phyloP scores from a whole-genome alignment of 345 rosid species.

The Dipteronia sinensis region DNA sequence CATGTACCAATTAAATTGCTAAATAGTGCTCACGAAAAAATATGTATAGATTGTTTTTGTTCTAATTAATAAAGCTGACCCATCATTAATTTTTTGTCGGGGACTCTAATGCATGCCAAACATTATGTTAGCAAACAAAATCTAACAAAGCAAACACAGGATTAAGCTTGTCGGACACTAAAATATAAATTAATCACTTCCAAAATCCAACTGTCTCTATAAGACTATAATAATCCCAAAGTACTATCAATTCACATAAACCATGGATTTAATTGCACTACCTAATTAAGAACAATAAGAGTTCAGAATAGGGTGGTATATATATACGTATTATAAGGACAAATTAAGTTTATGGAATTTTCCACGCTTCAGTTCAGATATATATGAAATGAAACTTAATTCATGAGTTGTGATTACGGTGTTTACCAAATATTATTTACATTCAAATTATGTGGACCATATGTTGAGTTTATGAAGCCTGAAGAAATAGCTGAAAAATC shows the following conservation, averaged over 20 bases:
- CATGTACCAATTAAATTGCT: slow-evolving; percentile 1
- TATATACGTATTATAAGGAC: too few relatives aligned
- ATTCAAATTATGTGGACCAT: too few relatives aligned
- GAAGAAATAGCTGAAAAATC: too few relatives aligned
- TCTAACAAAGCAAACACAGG: neutral
- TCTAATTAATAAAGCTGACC: slow-evolving; percentile 17
- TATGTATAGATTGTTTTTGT: too few relatives aligned
- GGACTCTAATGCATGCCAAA: slow-evolving; percentile 20
- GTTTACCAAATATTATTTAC: too few relatives aligned
- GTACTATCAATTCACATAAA: neutral
- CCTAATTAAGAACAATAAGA: neutral
- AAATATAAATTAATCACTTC: neutral
- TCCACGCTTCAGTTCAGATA: too few relatives aligned
- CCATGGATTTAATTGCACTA: neutral
- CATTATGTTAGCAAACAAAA: slow-evolving; percentile 19
- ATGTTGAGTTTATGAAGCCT: too few relatives aligned
- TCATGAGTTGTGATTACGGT: too few relatives aligned
- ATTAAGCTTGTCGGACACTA: slow-evolving; percentile 9
- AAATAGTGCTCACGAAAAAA: neutral
- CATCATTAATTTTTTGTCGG: slow-evolving; percentile 56
- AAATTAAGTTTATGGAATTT: too few relatives aligned
- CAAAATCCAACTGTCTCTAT: neutral
- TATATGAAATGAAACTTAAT: too few relatives aligned
- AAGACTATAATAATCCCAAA: neutral
- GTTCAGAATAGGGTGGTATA: too few relatives aligned